Evolutionary conservation across 23 red algal species (phyloP).

Genomic region (Gracilaria vermiculophylla): DNA sequence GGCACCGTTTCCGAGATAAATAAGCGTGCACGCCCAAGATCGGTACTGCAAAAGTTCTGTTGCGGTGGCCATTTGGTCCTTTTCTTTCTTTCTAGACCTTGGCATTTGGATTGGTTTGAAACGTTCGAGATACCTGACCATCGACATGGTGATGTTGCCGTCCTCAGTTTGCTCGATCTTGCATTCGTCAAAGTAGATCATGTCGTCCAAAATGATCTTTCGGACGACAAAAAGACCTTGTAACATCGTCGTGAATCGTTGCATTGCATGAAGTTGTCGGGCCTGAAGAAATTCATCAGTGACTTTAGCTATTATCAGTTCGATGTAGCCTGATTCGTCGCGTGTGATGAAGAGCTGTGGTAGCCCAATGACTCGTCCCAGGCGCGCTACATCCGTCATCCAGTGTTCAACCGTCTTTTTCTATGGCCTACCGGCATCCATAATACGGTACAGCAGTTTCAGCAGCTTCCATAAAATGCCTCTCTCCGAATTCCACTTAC

Average conservation of each 20-base stretch:
- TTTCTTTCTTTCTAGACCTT: conserved; percentile 17
- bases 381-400: not conserved
- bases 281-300: conserved; percentile 23
- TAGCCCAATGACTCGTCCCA: conserved; percentile 10
- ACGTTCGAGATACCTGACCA: not conserved
- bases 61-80: not conserved
- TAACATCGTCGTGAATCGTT: not conserved
- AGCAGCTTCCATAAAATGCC: conserved; percentile 1
- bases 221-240: not conserved
- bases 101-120: not conserved
- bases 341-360: not conserved
- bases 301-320: conserved; percentile 13
- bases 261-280: not conserved
- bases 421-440: conserved; percentile 24
- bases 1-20: conserved; percentile 2
- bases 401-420: not conserved
- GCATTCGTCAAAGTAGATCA: conserved; percentile 29
- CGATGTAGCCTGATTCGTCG: not conserved
- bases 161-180: not conserved
- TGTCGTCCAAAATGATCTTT: conserved; percentile 4
- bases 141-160: conserved; percentile 20
- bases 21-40: not conserved
- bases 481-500: not conserved
- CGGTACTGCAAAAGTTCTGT: not conserved
- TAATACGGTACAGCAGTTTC: conserved; percentile 39